Percentiles rank a stretch among this genome's conserved stretches.
These are phyloP conservation scores for Nakataea oryzae DNA, from an alignment of 2,329 filamentous ascomycete species.

Conservation along the genomic window DNA sequence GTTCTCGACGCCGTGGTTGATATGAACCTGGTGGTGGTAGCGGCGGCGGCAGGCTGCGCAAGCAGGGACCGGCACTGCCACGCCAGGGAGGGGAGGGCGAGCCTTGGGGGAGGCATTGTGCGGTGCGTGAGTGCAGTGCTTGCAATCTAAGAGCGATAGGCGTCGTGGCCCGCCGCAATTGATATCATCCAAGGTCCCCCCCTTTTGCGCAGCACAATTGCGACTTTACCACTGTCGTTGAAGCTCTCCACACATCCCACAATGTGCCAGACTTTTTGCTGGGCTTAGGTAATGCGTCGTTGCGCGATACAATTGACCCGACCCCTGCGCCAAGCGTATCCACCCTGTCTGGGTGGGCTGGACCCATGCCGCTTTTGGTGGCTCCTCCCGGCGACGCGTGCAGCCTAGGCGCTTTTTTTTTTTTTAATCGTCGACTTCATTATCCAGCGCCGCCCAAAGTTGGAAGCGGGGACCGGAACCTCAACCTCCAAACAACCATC, in stretches of 20 bases:
- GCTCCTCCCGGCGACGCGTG: neutral
- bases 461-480: neutral
- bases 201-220: neutral
- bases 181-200: neutral
- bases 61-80: conserved; percentile 6
- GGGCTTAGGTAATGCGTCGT: neutral
- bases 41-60: conserved; percentile 2
- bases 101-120: conserved; percentile 10
- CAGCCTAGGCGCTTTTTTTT: neutral
- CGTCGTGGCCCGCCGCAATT: neutral
- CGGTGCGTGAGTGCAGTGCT: too few relatives aligned
- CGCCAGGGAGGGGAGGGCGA: conserved; percentile 4
- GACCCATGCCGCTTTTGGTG: neutral
- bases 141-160: neutral
- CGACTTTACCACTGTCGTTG: neutral
- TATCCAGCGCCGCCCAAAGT: neutral
- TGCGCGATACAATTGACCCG: neutral
- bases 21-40: conserved; percentile 5
- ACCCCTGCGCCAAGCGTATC: neutral
- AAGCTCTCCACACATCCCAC: neutral
- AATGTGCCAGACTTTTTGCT: neutral
- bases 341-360: neutral
- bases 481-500: neutral
- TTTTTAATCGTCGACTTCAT: neutral
- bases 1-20: neutral